Evolutionary conservation across 768 basidiomycete genomes (phyloP).

Genomic region (Termitomyces sp.): DNA sequence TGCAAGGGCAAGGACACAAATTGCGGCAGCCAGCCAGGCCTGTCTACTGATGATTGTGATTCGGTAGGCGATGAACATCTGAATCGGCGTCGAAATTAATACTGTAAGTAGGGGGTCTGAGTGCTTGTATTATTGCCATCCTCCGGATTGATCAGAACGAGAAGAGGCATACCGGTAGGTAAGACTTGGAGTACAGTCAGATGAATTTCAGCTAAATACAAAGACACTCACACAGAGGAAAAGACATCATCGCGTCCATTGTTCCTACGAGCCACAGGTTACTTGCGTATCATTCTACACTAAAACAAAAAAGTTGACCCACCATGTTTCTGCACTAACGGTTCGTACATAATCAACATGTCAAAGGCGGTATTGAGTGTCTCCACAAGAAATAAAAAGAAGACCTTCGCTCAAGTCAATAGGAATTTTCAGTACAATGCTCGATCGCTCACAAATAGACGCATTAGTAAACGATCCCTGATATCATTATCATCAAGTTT

Average conservation of each 20-base stretch:
- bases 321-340: conserved; percentile 38
- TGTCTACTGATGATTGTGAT: conserved; percentile 35
- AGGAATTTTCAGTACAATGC: not conserved
- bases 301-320: not conserved
- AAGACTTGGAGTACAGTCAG: conserved; percentile 16
- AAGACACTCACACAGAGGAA: conserved; percentile 24
- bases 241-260: conserved; percentile 23
- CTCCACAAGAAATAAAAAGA: conserved; percentile 36
- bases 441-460: conserved; percentile 25
- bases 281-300: too few species aligned
- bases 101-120: conserved; percentile 23
- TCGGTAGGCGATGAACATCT: conserved; percentile 40
- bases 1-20: conserved; percentile 26
- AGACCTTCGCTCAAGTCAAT: conserved; percentile 20
- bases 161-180: conserved; percentile 11
- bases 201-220: not conserved
- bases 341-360: conserved; percentile 41
- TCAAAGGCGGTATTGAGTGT: conserved; percentile 37
- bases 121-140: not conserved
- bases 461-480: conserved; percentile 39
- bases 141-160: not conserved
- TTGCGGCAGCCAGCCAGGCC: conserved; percentile 24
- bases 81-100: conserved; percentile 36
- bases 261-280: conserved; percentile 18
- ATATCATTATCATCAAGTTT: not conserved